These are phyloP conservation scores for Suillus plorans DNA, from an alignment of 768 basidiomycete species.

Conservation along the genomic window DNA sequence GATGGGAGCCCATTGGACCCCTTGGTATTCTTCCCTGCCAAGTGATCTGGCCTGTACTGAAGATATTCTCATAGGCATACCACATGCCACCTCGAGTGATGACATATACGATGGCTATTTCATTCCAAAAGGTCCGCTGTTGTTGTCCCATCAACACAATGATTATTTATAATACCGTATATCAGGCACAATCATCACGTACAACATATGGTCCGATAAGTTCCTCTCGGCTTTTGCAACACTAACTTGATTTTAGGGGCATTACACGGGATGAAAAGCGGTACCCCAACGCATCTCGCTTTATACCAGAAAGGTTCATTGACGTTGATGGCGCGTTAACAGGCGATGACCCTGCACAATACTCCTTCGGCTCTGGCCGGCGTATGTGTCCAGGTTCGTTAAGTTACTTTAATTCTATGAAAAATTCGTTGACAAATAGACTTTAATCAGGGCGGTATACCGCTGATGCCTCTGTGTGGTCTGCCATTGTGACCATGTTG, in stretches of 20 bases:
- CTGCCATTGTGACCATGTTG: conserved; percentile 18
- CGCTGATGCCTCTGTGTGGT: conserved; percentile 21
- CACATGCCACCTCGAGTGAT: conserved; percentile 11
- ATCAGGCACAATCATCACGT: conserved; percentile 9
- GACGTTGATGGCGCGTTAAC: conserved; percentile 10
- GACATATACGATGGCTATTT: conserved; percentile 18
- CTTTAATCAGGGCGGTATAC: conserved; percentile 17
- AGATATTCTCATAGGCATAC: conserved; percentile 2
- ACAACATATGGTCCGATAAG: conserved; percentile 12
- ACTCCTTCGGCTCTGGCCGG: conserved; percentile 10
- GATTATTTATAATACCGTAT: neutral
- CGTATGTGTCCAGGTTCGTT: conserved; percentile 5
- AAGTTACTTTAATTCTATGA: neutral
- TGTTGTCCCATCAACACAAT: neutral
- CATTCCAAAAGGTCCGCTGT: conserved; percentile 17
- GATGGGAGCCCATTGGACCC: conserved; percentile 17
- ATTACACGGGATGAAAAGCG: conserved; percentile 14
- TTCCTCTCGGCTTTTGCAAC: neutral
- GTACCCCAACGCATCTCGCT: conserved; percentile 12
- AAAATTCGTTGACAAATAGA: no score
- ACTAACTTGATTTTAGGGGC: conserved; percentile 6
- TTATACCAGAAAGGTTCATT: conserved; percentile 16
- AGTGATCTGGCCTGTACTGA: neutral
- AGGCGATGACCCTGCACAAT: conserved; percentile 8
- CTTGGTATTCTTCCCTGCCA: conserved; percentile 6